phyloP scores from a whole-genome alignment of 164 flowering plant species.

The Piper betle region DNA sequence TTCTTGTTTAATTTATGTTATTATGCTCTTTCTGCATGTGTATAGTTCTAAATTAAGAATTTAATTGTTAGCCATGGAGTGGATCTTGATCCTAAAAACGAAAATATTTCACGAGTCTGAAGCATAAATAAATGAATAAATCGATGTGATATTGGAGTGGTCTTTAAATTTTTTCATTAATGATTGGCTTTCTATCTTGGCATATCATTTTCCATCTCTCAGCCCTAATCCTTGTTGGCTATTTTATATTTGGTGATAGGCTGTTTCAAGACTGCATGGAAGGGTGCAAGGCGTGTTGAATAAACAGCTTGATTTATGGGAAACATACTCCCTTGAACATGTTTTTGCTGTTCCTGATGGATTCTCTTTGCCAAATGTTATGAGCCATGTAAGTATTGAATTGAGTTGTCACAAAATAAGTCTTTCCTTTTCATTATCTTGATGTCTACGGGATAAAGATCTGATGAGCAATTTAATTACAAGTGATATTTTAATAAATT shows the following conservation, averaged over 20 bases:
- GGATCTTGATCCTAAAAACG: neutral
- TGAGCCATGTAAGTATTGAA: constrained; percentile 14
- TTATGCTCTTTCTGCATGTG: neutral
- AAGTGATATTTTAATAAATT: too few species aligned
- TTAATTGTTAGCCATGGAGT: neutral
- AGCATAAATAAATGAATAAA: too few species aligned
- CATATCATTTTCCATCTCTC: neutral
- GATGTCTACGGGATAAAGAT: too few species aligned
- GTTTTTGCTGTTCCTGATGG: constrained; percentile 69
- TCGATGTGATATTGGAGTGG: too few species aligned
- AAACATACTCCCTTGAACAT: constrained; percentile 53
- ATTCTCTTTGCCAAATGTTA: constrained; percentile 42
- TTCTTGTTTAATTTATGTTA: neutral
- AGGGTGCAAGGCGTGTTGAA: constrained; percentile 41
- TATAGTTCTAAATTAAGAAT: neutral
- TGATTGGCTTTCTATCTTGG: neutral
- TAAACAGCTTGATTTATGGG: constrained; percentile 59
- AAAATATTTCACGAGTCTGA: neutral
- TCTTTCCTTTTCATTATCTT: too few species aligned
- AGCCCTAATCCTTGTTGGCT: constrained; percentile 1
- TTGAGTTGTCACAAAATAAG: neutral
- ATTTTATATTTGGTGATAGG: constrained; percentile 24
- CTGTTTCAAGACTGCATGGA: constrained; percentile 27
- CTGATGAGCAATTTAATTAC: too few species aligned
- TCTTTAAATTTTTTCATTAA: neutral